phyloP scores from a whole-genome alignment of 495 filamentous ascomycete genomes.

The Geoglossum glabrum region DNA sequence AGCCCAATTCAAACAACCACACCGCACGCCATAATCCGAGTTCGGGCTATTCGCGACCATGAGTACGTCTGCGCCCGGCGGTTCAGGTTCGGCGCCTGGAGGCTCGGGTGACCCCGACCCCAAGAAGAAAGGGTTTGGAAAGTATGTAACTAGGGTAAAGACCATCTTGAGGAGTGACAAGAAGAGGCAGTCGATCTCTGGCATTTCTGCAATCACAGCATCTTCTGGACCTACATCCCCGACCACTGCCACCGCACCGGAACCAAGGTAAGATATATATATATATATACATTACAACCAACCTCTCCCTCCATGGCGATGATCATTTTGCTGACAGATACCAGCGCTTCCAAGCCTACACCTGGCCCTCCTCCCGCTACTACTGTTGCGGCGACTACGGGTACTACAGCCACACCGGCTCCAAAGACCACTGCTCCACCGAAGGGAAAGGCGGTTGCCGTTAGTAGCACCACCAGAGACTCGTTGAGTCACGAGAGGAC shows the following conservation, averaged over 20 bases:
- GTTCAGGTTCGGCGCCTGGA: neutral
- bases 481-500: constrained; percentile 47
- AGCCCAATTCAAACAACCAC: neutral
- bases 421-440: neutral
- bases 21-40: neutral
- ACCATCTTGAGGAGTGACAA: neutral
- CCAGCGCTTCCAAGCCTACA: neutral
- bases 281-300: no score
- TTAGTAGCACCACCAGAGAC: constrained; percentile 6
- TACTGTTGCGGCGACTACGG: neutral
- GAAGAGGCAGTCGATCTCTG: neutral
- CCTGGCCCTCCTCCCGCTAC: neutral
- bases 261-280: neutral
- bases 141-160: neutral
- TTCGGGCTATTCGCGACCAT: neutral
- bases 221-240: neutral
- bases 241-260: neutral
- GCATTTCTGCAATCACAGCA: neutral
- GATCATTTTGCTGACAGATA: neutral
- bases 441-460: neutral
- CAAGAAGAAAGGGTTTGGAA: neutral
- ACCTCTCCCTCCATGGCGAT: neutral
- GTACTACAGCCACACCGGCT: neutral
- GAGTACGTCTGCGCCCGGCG: neutral
- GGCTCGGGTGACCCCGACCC: neutral